Percentiles rank a stretch among this genome's conserved stretches.
These are phyloP conservation scores for Penicillium flavigenum DNA, from an alignment of 495 filamentous ascomycete species.

Conservation along the genomic window DNA sequence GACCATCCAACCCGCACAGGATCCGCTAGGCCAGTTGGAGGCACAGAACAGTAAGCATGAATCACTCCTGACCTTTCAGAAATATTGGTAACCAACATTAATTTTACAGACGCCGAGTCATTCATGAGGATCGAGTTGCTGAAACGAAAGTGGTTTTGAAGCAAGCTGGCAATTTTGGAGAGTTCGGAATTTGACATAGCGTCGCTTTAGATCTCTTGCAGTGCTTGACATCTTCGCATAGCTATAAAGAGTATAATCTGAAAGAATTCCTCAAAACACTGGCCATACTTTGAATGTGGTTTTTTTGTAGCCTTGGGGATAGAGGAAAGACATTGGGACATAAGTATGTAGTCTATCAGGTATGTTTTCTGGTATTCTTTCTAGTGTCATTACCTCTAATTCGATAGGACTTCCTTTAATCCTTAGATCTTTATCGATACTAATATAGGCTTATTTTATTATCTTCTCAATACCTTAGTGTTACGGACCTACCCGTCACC, in stretches of 20 bases:
- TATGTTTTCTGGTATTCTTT: not conserved
- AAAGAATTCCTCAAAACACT: not conserved
- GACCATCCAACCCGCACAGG: not conserved
- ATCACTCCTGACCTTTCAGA: not conserved
- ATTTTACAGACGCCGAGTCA: not conserved
- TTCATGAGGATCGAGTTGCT: conserved; percentile 6
- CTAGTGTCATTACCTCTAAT: no score
- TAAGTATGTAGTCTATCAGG: not conserved
- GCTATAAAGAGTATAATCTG: not conserved
- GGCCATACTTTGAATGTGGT: not conserved
- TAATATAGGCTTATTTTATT: no score
- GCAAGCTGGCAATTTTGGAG: not conserved
- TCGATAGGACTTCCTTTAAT: no score
- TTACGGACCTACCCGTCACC: no score
- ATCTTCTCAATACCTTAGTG: no score
- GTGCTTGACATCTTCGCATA: not conserved
- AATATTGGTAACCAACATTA: not conserved
- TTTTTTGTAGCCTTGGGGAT: not conserved
- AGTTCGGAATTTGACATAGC: not conserved
- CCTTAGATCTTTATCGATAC: no score
- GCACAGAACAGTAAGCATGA: conserved; percentile 7
- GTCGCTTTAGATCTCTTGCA: not conserved
- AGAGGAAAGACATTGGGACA: not conserved
- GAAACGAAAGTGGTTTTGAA: not conserved
- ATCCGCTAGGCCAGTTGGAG: not conserved